Base-by-base conservation (phyloP, 2,329 filamentous ascomycete species). In the Huntiella omanensis region DNA sequence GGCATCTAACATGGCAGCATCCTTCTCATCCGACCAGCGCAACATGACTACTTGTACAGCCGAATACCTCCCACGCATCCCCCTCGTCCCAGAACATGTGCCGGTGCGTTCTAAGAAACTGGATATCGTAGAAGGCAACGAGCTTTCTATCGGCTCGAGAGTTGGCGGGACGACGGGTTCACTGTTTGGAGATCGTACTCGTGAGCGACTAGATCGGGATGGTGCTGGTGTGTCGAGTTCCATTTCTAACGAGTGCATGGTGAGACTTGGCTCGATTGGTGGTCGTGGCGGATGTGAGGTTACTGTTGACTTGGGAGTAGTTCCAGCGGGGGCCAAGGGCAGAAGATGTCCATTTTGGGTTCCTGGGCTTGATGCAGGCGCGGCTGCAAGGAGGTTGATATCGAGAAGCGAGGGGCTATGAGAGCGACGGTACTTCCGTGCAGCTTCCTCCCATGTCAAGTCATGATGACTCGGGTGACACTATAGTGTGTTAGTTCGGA, bases 391-490 rank as follows among this genome's bases (percentile, higher is more conserved):
- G 15, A 60, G 63, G 28, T 64, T 62, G 39, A 71, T 65, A 17
- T 72, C 69, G 49, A 67, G 68, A 40, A 70, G 60, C 22, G 58
- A 60, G 32, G 70, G 69, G 52, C 70, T 73, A 47, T 68, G 64
- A 36, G 68, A 66, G 48, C 66, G 64, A 57, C 64, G 60, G 47
- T 71, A 75, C 53, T 73, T 74, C 54, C 60, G 62, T 40, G 69
- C 62, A 12, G 71, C 68, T 51, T 75, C 70, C 55, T 74, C 70
- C 71, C 71, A 76, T 8, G 68, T 73, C 69, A 74, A 70, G 52
- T 69, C 69, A 52, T 74, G 71, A 55, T 76, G 72, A 52, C 65
- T 70, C 11, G 72, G 71, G 53, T 75, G 69, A 55, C 72, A 76
- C 71, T 72, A 48, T 12, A 42, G 36, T 46, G 46, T 32, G 49